A percentile compares a stretch with the other conserved stretches of the same genome.
Conservation (phyloP, 345 rosid genomes). For the Citrus trifoliata region DNA sequence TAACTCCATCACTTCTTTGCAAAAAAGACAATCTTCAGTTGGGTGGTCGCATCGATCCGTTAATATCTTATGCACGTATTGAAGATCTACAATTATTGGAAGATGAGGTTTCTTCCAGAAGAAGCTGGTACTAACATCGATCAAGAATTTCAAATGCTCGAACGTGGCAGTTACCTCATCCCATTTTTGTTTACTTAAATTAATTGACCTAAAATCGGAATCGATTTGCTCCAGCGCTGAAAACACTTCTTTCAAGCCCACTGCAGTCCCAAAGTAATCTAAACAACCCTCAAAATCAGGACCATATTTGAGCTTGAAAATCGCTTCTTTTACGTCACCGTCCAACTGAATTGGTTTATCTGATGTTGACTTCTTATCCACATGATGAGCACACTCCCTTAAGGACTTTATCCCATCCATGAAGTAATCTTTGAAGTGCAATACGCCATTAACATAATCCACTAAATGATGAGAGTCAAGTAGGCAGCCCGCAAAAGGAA, state of each 20-base stretch:
- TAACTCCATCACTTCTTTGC: not conserved
- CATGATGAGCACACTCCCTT: too few relatives aligned
- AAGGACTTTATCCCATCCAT: too few relatives aligned
- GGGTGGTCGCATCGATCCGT: not conserved
- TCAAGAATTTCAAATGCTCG: not conserved
- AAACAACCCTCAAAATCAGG: too few relatives aligned
- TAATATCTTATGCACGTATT: not conserved
- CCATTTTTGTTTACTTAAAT: not conserved
- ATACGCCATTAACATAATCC: too few relatives aligned
- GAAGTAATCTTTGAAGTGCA: too few relatives aligned
- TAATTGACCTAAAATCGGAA: not conserved
- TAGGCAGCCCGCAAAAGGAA: not conserved
- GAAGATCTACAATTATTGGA: not conserved
- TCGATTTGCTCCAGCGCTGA: not conserved
- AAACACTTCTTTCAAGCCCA: not conserved
- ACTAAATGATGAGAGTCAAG: too few relatives aligned
- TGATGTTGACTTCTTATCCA: too few relatives aligned
- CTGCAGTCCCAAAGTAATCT: too few relatives aligned
- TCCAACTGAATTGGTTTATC: too few relatives aligned
- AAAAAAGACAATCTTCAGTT: not conserved
- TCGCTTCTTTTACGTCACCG: too few relatives aligned
- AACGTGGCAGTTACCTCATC: not conserved
- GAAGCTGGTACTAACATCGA: accelerated
- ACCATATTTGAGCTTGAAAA: too few relatives aligned
- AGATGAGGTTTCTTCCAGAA: too few relatives aligned